Evolutionary conservation across 257 asterid genomes (phyloP), one percentile per base, ranked within the genome.

Genomic region (Ligustrum vulgare): DNA sequence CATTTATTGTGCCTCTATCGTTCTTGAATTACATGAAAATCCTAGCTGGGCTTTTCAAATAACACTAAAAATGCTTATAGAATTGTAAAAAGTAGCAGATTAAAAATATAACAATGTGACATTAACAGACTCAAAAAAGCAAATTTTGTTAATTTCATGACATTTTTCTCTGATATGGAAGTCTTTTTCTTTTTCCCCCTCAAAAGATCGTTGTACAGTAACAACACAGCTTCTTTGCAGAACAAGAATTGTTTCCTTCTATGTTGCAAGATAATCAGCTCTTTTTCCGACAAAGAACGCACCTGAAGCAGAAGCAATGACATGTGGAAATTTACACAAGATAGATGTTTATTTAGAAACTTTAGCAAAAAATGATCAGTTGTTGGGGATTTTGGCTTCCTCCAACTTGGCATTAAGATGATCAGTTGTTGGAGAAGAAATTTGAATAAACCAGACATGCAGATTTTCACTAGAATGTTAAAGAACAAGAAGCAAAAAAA

Each of bases 241-340:
- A 23, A 60, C 3, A 60, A 60, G 18, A 60, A 60, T 7, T 23
- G 8, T 78, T 82, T 91, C 99, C 98, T 92, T 94, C 66, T 79
- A 88, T 74, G 96, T 82, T 39, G 87, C 98, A 36, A 94, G 97
- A 80, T 89, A 88, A 80, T 88, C 97, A 67, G 98, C 98, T 78
- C 98, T 88, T 83, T n/a, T 82, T 91, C 58, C 97, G 92, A 78
- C 99, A 94, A 60, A 94, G 94, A 66, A 94, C 99, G 36, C 99
- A 94, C 83, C 98, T 94, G 88, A 84, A 83, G 41, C 47, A 33
- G 65, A 78, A 60, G n/a, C 34, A 43, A 23, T 69, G 41, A 80
- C 34, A 33, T 70, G 3, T 54, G n/a, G n/a, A n/a, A 67, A 11
- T 22, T 66, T n/a, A 36, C 65, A 49, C 71, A 67, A 34, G 67